Evolutionary conservation across 2,329 filamentous ascomycete species (phyloP), one percentile per base, ranked within the genome.

Genomic region (Elsinoe batatas): DNA sequence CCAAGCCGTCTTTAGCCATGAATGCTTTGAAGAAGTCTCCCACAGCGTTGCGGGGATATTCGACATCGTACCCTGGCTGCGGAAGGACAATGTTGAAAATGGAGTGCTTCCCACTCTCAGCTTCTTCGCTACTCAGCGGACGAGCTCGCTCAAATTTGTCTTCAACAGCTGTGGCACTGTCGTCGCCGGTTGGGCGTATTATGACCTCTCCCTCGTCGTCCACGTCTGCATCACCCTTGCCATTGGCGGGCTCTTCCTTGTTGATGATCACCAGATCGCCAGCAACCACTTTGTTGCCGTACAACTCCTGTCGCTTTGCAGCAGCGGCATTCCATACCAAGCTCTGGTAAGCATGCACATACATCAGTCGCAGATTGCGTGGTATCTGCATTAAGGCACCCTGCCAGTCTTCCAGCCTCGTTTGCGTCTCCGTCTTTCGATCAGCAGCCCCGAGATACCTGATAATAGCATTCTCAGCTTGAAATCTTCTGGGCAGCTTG

Each of bases 341-440:
- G 5, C 88, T 95, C 69, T 98, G 93, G 71, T 96, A 97, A 4
- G 93, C 91, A 69, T 98, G 93, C 13, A 95, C 84, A 67, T 97
- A 98, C 87, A 98, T 96, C 57, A 89, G 81, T 42, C 90, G 82
- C 63, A 97, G 76, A 49, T 87, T 88, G 15, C 91, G 80, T 20
- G 86, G 87, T 59, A 98, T 91, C 54, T 80, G 79, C 65, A 85
- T 80, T 53, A 98, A 71, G 0, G 93, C 89, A 20, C 91, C 91
- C 58, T 88, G 78, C 67, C 82, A 93, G 70, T 98, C 91, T 42
- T 78, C 79, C 37, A 72, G 71, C 18, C 77, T 75, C 53, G 69
- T 65, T 37, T 74, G 70, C 57, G 76, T 73, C 30, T 76, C 77
- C 4, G 64, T 67, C 55, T 68, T 69, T 46, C 67, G 65, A 56